Percentiles rank a stretch among this genome's conserved stretches.
Conservation (phyloP, 2,329 filamentous ascomycete genomes). For the Clarireedia paspali region DNA sequence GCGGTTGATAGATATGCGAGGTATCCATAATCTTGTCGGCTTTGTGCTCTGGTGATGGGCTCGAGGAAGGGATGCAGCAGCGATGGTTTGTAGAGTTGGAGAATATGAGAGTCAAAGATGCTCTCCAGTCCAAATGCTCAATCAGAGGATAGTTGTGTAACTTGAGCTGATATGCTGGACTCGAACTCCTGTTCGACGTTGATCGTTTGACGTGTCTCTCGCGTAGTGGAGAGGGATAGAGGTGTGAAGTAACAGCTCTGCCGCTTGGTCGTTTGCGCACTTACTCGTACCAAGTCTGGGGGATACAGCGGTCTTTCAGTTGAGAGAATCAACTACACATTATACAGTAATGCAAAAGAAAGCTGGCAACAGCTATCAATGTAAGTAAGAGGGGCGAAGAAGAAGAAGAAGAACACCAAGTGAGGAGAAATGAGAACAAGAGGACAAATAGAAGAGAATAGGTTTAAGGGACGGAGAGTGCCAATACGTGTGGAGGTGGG, state of each 20-base stretch:
- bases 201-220: background rate
- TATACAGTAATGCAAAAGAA: background rate
- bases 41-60: background rate
- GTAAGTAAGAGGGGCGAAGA: background rate
- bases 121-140: background rate
- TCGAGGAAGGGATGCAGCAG: background rate
- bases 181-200: background rate
- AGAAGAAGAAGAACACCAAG: background rate
- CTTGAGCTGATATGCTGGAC: too few species aligned
- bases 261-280: too few species aligned
- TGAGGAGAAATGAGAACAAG: background rate
- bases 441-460: too few species aligned
- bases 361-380: background rate
- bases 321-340: background rate
- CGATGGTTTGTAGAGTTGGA: background rate
- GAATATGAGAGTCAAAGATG: background rate
- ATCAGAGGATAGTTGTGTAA: background rate
- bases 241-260: too few species aligned
- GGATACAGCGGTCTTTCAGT: background rate
- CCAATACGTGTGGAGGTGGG: too few species aligned
- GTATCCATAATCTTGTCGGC: constrained; percentile 3
- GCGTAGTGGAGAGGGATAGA: background rate
- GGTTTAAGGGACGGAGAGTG: too few species aligned
- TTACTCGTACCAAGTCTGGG: background rate
- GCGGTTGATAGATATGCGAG: constrained; percentile 52